Evolutionary conservation across 208 protist genomes (phyloP).

Genomic region (Wallacemonas sp.): DNA sequence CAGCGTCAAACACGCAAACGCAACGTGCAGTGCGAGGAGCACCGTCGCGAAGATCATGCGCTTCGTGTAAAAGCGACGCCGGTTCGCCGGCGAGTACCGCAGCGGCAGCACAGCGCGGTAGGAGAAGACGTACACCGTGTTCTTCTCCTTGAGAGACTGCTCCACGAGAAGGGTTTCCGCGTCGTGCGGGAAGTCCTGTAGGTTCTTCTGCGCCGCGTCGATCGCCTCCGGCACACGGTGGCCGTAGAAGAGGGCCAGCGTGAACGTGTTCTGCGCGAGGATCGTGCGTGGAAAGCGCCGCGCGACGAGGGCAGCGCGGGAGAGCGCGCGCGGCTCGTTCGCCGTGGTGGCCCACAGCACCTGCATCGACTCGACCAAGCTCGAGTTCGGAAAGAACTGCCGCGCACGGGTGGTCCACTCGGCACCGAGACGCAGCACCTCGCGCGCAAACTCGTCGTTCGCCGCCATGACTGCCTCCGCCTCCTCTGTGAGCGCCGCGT

Average conservation of each 20-base stretch:
- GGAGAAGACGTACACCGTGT: constrained; percentile 64
- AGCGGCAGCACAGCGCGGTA: constrained; percentile 66
- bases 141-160: constrained; percentile 38
- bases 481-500: constrained; percentile 11
- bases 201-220: constrained; percentile 53
- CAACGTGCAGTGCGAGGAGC: constrained; percentile 46
- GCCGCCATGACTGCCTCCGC: constrained; percentile 29
- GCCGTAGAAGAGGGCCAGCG: constrained; percentile 59
- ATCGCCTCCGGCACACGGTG: constrained; percentile 75
- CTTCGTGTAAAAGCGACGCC: constrained; percentile 44
- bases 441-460: constrained; percentile 36
- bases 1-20: constrained; percentile 38
- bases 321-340: constrained; percentile 44
- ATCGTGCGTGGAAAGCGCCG: constrained; percentile 62
- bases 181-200: constrained; percentile 77
- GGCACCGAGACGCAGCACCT: constrained; percentile 44
- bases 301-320: constrained; percentile 49
- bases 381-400: constrained; percentile 59
- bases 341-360: constrained; percentile 32
- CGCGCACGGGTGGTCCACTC: constrained; percentile 51
- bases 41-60: constrained; percentile 48
- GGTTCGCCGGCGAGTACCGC: constrained; percentile 46
- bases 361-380: constrained; percentile 39
- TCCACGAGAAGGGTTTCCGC: constrained; percentile 43
- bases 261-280: constrained; percentile 67